Evolutionary conservation across 129 eudicot species (phyloP).

Genomic region (Sambucus nigra): DNA sequence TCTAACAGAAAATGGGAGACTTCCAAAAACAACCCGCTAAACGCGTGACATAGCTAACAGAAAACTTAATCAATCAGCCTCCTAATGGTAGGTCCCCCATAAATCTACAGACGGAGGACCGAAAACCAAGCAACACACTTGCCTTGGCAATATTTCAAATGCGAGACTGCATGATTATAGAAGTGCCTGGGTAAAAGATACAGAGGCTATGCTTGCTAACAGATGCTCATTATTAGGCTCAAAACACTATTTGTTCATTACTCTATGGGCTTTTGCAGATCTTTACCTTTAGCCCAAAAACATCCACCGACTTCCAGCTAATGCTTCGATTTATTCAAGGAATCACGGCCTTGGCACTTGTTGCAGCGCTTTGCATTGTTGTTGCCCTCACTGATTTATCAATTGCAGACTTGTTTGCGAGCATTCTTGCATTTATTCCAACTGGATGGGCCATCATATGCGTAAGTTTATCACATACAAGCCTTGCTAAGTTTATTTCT

Average conservation of each 20-base stretch:
- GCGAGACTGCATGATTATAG: too few species aligned
- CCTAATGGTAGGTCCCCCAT: too few species aligned
- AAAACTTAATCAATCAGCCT: too few species aligned
- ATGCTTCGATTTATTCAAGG: constrained; percentile 86
- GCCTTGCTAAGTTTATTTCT: background rate
- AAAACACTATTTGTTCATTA: background rate
- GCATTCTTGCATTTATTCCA: constrained; percentile 88
- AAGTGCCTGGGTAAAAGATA: too few species aligned
- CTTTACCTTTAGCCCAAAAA: constrained; percentile 66
- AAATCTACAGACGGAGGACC: too few species aligned
- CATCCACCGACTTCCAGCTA: constrained; percentile 65
- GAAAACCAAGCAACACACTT: too few species aligned
- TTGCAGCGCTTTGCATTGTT: constrained; percentile 62
- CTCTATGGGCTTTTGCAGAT: constrained; percentile 45
- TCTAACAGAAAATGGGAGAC: too few species aligned
- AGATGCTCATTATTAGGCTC: background rate
- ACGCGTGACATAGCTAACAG: too few species aligned
- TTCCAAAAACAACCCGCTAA: too few species aligned
- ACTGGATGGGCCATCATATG: constrained; percentile 88
- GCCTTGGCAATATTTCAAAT: too few species aligned
- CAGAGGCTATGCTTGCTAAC: too few species aligned
- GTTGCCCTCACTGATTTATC: constrained; percentile 52
- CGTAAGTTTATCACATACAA: constrained; percentile 38
- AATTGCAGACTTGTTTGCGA: constrained; percentile 69
- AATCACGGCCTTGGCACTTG: constrained; percentile 61